phyloP scores from a whole-genome alignment of 139 green algal species.

The Coelastrella sp. region DNA sequence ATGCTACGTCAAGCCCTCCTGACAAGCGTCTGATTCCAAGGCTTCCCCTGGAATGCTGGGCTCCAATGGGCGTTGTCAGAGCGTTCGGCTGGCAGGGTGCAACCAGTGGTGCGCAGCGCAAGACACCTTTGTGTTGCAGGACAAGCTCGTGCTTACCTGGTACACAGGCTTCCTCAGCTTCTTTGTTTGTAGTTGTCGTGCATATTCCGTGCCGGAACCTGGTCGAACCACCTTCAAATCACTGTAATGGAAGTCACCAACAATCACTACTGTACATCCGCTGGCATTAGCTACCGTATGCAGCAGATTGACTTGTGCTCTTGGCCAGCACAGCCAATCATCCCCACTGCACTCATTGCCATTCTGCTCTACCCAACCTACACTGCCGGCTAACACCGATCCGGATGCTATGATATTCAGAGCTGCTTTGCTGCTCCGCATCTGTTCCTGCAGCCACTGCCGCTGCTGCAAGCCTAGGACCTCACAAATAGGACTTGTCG shows the following conservation, averaged over 20 bases:
- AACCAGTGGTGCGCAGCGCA: too few species aligned
- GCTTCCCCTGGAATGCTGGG: too few species aligned
- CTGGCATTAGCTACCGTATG: constrained; percentile 66
- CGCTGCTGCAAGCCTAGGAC: constrained; percentile 63
- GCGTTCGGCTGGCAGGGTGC: too few species aligned
- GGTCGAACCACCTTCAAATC: constrained; percentile 63
- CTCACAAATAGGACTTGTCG: constrained; percentile 1
- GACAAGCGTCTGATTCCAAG: too few species aligned
- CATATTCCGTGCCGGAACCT: constrained; percentile 12
- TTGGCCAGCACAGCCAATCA: constrained; percentile 54
- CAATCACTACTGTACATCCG: constrained; percentile 72
- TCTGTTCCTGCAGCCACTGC: constrained; percentile 55
- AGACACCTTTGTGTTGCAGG: not conserved
- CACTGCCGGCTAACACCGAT: constrained; percentile 53
- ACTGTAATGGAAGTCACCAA: constrained; percentile 69
- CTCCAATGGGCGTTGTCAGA: too few species aligned
- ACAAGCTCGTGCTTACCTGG: constrained; percentile 44
- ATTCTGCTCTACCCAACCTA: not conserved
- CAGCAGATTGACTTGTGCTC: constrained; percentile 67
- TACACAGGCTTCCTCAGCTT: constrained; percentile 59
- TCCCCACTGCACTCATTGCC: constrained; percentile 54
- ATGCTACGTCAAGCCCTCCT: too few species aligned
- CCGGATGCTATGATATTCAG: constrained; percentile 63
- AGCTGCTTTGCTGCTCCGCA: constrained; percentile 49
- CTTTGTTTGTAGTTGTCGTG: constrained; percentile 39